phyloP scores from a whole-genome alignment of 345 rosid species.

The Camelina sativa region DNA sequence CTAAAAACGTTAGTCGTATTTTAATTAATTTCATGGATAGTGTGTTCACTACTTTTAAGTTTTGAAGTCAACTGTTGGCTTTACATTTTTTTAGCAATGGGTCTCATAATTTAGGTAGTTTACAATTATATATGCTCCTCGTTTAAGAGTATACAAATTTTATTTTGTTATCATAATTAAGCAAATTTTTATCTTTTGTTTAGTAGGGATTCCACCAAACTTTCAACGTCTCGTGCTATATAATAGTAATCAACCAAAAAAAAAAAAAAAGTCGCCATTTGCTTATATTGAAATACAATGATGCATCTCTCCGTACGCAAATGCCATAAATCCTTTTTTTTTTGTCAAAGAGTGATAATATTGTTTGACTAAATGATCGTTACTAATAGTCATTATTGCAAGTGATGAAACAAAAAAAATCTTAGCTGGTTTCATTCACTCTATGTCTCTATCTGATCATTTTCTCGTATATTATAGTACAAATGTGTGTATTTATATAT shows the following conservation, averaged over 20 bases:
- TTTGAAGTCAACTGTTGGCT: slow-evolving; percentile 26
- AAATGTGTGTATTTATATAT: not conserved
- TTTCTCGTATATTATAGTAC: not conserved
- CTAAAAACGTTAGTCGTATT: not conserved
- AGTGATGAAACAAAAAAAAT: too few relatives aligned
- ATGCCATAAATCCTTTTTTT: not conserved
- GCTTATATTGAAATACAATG: not conserved
- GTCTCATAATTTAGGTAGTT: not conserved
- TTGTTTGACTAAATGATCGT: too few relatives aligned
- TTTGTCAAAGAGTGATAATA: too few relatives aligned
- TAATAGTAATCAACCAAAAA: not conserved
- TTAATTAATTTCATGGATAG: not conserved
- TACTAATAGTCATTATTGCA: too few relatives aligned
- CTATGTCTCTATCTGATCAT: too few relatives aligned
- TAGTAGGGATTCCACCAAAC: not conserved
- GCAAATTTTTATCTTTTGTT: not conserved
- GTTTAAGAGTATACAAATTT: not conserved
- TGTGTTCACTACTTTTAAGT: slow-evolving; percentile 11
- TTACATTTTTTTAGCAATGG: not conserved
- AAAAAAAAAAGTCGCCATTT: not conserved
- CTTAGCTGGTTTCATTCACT: too few relatives aligned
- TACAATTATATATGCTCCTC: not conserved
- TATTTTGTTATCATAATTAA: not conserved
- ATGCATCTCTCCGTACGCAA: slow-evolving; percentile 17
- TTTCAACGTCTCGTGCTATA: slow-evolving; percentile 11